These are phyloP conservation scores for Lithospermum erythrorhizon DNA, from an alignment of 257 asterid genomes.

Conservation along the genomic window DNA sequence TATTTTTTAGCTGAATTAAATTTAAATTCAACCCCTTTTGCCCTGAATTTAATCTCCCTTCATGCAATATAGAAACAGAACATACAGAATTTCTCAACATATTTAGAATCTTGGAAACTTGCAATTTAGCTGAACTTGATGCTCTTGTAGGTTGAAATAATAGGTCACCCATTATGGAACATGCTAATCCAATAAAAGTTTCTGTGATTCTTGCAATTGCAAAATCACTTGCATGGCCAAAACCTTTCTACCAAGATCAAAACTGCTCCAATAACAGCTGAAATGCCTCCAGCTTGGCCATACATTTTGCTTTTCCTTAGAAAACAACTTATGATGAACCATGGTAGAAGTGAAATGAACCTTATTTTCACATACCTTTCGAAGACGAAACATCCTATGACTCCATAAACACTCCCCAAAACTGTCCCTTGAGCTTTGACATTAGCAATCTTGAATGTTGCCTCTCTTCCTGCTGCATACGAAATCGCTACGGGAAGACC, in stretches of 20 bases:
- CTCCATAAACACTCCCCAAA: conserved; percentile 71
- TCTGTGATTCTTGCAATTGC: conserved; percentile 72
- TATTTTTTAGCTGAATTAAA: conserved; percentile 39
- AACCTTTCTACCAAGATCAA: conserved; percentile 58
- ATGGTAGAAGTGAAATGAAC: conserved; percentile 70
- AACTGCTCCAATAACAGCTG: conserved; percentile 69
- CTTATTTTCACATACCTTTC: conserved; percentile 40
- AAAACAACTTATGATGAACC: conserved; percentile 69
- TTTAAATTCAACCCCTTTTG: conserved; percentile 24
- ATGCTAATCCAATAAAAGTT: conserved; percentile 67
- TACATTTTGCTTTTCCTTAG: conserved; percentile 61
- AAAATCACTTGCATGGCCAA: conserved; percentile 62
- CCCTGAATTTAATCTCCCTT: conserved; percentile 16
- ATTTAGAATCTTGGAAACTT: conserved; percentile 33
- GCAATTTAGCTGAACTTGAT: conserved; percentile 47
- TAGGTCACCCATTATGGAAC: conserved; percentile 65
- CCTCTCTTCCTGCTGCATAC: conserved; percentile 57
- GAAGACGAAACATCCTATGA: conserved; percentile 60
- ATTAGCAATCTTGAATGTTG: conserved; percentile 61
- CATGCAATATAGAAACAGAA: conserved; percentile 15
- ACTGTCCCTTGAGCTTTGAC: conserved; percentile 83
- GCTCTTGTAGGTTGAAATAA: conserved; percentile 77
- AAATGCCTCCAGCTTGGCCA: conserved; percentile 82
- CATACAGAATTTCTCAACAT: conserved; percentile 27
- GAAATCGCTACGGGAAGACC: conserved; percentile 75